phyloP scores from a whole-genome alignment of 73 alveolate species.

The Paramecium octaurelia region DNA sequence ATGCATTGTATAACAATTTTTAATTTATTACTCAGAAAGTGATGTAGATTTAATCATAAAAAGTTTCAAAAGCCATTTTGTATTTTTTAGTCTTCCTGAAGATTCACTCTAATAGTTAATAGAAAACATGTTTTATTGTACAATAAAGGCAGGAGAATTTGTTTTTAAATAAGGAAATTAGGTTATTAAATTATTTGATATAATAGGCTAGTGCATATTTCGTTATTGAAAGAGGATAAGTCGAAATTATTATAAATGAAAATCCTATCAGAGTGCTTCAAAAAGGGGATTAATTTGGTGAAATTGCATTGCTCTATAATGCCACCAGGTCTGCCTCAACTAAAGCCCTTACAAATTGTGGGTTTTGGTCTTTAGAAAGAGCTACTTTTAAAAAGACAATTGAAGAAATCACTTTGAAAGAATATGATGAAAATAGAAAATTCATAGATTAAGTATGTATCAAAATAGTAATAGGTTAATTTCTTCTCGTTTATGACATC shows the following conservation, averaged over 20 bases:
- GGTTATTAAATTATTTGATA: not conserved
- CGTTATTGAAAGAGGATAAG: constrained; percentile 60
- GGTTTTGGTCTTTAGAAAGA: constrained; percentile 89
- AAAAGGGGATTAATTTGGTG: constrained; percentile 96
- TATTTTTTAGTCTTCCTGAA: constrained; percentile 44
- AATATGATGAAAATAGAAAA: constrained; percentile 57
- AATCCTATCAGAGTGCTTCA: constrained; percentile 66
- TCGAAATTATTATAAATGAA: constrained; percentile 67
- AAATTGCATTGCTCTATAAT: constrained; percentile 93
- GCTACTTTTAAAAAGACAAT: constrained; percentile 82
- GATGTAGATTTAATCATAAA: constrained; percentile 34
- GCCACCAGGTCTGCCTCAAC: constrained; percentile 96
- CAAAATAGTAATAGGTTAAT: not conserved
- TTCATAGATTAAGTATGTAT: constrained; percentile 39
- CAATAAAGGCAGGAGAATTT: constrained; percentile 31
- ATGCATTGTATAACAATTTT: not conserved
- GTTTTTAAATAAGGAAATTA: constrained; percentile 54
- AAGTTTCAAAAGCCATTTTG: constrained; percentile 45
- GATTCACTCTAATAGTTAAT: not conserved
- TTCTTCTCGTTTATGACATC: constrained; percentile 58
- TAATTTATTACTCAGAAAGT: not conserved
- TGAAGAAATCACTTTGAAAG: constrained; percentile 78
- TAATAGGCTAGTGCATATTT: constrained; percentile 52
- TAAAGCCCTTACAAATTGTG: constrained; percentile 77
- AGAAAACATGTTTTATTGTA: constrained; percentile 49